These are phyloP conservation scores for Ormosia emarginata DNA, from an alignment of 306 rosid species.

Conservation along the genomic window DNA sequence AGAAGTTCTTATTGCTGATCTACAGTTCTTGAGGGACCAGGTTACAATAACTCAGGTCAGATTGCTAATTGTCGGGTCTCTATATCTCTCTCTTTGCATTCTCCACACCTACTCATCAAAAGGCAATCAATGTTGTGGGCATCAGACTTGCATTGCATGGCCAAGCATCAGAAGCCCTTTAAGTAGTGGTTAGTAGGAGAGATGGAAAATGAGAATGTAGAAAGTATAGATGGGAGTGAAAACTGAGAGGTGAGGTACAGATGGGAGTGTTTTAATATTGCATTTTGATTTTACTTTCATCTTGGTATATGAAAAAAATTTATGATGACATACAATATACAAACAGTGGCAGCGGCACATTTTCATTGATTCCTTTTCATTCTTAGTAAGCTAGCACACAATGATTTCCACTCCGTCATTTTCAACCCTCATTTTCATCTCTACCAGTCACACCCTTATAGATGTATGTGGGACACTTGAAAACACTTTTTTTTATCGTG, in stretches of 20 bases:
- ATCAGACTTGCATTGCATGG: not conserved
- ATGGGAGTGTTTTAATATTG: not conserved
- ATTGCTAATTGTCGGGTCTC: not conserved
- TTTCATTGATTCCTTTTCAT: not conserved
- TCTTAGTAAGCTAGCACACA: not conserved
- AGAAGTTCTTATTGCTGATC: slow-evolving; percentile 71
- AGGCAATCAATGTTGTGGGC: not conserved
- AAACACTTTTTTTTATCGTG: not conserved
- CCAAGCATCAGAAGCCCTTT: not conserved
- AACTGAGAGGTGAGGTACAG: not conserved
- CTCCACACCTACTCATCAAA: not conserved
- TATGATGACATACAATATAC: not conserved
- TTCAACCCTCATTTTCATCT: not conserved
- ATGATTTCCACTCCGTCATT: not conserved
- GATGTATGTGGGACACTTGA: not conserved
- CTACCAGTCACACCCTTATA: not conserved
- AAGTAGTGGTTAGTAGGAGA: not conserved
- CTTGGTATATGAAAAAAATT: not conserved
- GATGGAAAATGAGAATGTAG: not conserved
- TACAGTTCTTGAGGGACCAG: slow-evolving; percentile 77
- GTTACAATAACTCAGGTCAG: slow-evolving; percentile 80
- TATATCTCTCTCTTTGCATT: not conserved
- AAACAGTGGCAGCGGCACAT: not conserved
- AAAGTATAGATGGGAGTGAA: not conserved
- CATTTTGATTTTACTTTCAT: slow-evolving; percentile 3